Conservation (phyloP, 2,329 filamentous ascomycete species). For the Monosporascus ibericus region DNA sequence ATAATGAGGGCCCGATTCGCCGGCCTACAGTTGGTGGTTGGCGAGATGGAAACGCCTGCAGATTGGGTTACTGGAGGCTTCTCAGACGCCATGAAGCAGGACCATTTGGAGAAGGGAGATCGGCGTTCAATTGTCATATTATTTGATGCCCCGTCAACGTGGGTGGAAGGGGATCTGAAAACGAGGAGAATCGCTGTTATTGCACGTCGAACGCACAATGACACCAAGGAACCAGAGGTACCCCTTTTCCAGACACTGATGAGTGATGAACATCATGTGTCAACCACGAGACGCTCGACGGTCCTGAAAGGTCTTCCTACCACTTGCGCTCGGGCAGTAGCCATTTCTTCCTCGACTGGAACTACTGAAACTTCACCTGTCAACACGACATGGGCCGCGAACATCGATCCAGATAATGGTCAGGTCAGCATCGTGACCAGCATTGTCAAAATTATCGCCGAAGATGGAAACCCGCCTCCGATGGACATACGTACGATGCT, state of each 20-base stretch:
- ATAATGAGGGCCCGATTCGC: slow-evolving; percentile 19
- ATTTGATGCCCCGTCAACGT: slow-evolving; percentile 32
- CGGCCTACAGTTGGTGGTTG: slow-evolving; percentile 37
- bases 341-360: background rate
- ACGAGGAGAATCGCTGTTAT: slow-evolving; percentile 26
- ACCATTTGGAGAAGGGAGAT: slow-evolving; percentile 31
- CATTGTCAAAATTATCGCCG: slow-evolving; percentile 31
- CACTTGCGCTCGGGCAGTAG: background rate
- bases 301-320: background rate
- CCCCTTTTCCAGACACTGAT: slow-evolving; percentile 27
- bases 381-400: slow-evolving; percentile 9
- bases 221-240: slow-evolving; percentile 8
- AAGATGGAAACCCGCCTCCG: slow-evolving; percentile 30
- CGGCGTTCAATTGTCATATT: slow-evolving; percentile 30
- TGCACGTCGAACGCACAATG: slow-evolving; percentile 9
- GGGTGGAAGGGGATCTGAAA: slow-evolving; percentile 28
- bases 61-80: slow-evolving; percentile 23
- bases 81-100: slow-evolving; percentile 26
- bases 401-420: slow-evolving; percentile 22
- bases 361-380: background rate
- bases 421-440: slow-evolving; percentile 31
- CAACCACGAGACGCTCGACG: background rate
- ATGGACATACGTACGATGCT: slow-evolving; percentile 30
- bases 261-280: slow-evolving; percentile 11
- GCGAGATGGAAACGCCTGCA: slow-evolving; percentile 23